These are phyloP conservation scores for Raddia guianensis DNA, from an alignment of 176 grass and related monocot genomes.

Conservation along the genomic window DNA sequence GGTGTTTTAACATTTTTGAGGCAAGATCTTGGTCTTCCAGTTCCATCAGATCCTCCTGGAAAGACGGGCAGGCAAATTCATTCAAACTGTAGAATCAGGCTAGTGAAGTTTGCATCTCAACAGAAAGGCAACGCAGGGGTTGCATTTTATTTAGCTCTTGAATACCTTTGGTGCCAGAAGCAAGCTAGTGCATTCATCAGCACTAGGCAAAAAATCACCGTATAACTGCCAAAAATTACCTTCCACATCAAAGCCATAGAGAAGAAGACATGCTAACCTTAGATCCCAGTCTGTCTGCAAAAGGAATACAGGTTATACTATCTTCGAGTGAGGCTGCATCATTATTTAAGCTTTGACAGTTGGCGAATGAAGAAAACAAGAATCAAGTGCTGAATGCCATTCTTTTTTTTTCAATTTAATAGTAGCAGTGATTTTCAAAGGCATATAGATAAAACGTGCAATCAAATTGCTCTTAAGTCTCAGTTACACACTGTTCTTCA, in stretches of 20 bases:
- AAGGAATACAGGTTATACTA: conserved; percentile 30
- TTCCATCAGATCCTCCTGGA: conserved; percentile 88
- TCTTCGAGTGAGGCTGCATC: conserved; percentile 20
- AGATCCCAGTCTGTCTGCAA: conserved; percentile 93
- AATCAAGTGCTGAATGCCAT: neutral
- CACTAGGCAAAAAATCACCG: conserved; percentile 88
- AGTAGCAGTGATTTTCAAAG: neutral
- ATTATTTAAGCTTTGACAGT: neutral
- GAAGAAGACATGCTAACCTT: conserved; percentile 86
- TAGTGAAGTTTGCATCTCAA: conserved; percentile 21
- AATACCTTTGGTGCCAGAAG: conserved; percentile 85
- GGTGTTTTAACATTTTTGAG: conserved; percentile 66
- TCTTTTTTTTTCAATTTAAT: neutral
- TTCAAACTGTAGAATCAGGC: conserved; percentile 31
- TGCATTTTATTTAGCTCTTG: conserved; percentile 26
- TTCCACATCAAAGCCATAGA: conserved; percentile 80
- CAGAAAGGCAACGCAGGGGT: neutral
- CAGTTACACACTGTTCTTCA: neutral
- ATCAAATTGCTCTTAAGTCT: neutral
- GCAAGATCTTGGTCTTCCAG: conserved; percentile 78
- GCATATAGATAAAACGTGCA: conserved; percentile 16
- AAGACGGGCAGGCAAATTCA: conserved; percentile 35
- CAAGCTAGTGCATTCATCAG: conserved; percentile 89
- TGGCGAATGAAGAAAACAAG: neutral
- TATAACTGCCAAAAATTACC: conserved; percentile 94